Evolutionary conservation across 2,329 filamentous ascomycete genomes (phyloP).

Genomic region (Aschersonia sp.): DNA sequence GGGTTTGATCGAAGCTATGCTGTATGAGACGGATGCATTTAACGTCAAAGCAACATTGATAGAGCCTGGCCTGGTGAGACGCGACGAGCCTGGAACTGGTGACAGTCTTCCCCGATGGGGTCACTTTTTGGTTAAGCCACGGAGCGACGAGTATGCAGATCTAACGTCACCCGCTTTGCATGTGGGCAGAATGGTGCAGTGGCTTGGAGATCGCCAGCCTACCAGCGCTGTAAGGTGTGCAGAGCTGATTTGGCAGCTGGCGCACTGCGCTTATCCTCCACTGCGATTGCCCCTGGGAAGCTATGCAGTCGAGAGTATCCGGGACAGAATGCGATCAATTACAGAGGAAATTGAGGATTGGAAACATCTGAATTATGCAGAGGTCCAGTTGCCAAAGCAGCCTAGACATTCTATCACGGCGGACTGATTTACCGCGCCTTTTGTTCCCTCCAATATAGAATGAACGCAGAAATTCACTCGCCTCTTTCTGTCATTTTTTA

Average conservation of each 20-base stretch:
- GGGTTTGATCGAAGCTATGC: conserved; percentile 87
- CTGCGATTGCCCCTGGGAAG: conserved; percentile 74
- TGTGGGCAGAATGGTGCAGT: conserved; percentile 81
- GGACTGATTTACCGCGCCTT: too few relatives aligned
- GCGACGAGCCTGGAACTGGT: conserved; percentile 58
- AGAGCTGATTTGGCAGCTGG: conserved; percentile 87
- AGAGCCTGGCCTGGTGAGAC: conserved; percentile 74
- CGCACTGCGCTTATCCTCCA: conserved; percentile 88
- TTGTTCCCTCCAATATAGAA: too few relatives aligned
- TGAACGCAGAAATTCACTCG: too few relatives aligned
- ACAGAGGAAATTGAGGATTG: conserved; percentile 93
- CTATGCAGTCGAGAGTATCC: conserved; percentile 90
- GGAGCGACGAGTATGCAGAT: conserved; percentile 67
- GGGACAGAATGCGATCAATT: conserved; percentile 76
- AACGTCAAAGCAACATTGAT: conserved; percentile 91
- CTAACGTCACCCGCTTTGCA: conserved; percentile 74
- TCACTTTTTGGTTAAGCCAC: conserved; percentile 80
- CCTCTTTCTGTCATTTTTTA: too few relatives aligned
- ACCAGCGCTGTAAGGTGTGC: conserved; percentile 87
- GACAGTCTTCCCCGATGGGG: conserved; percentile 67
- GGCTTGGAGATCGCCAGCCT: conserved; percentile 84
- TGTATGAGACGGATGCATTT: conserved; percentile 85
- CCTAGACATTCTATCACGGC: too few relatives aligned
- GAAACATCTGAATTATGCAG: conserved; percentile 67
- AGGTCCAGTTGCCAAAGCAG: not conserved